Conservation (phyloP, 768 basidiomycete species). For the Hortiboletus flavorubellus region DNA sequence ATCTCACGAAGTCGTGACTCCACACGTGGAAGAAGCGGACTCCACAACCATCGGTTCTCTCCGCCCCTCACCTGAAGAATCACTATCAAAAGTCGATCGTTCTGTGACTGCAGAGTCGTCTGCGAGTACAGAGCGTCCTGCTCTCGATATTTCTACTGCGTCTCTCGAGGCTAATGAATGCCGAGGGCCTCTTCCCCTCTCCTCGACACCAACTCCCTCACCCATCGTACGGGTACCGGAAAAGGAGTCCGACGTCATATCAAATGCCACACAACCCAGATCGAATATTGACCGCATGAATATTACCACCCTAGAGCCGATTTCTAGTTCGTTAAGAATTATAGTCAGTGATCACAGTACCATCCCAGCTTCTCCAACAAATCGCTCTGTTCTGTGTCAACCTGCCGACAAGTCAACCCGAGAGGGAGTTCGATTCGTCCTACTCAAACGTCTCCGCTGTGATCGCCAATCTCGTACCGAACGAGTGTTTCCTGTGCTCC, state of each 20-base stretch:
- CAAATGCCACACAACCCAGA: slow-evolving; percentile 8
- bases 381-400: slow-evolving; percentile 8
- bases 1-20: slow-evolving; percentile 6
- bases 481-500: slow-evolving; percentile 59
- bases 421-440: slow-evolving; percentile 62
- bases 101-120: slow-evolving; percentile 1
- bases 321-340: slow-evolving; percentile 19
- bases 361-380: slow-evolving; percentile 7
- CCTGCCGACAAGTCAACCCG: slow-evolving; percentile 38
- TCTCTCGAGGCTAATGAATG: slow-evolving; percentile 5
- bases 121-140: slow-evolving; percentile 8
- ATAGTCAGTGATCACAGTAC: slow-evolving; percentile 30
- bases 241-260: slow-evolving; percentile 12
- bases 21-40: slow-evolving; percentile 13
- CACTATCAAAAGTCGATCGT: slow-evolving; percentile 3
- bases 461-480: slow-evolving; percentile 63
- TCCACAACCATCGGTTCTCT: slow-evolving; percentile 3
- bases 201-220: slow-evolving; percentile 13
- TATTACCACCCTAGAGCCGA: slow-evolving; percentile 7
- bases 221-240: slow-evolving; percentile 10
- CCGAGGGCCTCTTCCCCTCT: slow-evolving; percentile 6
- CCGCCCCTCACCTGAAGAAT: slow-evolving; percentile 4
- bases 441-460: slow-evolving; percentile 56
- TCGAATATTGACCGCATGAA: slow-evolving; percentile 9
- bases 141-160: slow-evolving; percentile 8